These are phyloP conservation scores for Ustilago tritici DNA, from an alignment of 1,284 basidiomycete species.

Conservation along the genomic window DNA sequence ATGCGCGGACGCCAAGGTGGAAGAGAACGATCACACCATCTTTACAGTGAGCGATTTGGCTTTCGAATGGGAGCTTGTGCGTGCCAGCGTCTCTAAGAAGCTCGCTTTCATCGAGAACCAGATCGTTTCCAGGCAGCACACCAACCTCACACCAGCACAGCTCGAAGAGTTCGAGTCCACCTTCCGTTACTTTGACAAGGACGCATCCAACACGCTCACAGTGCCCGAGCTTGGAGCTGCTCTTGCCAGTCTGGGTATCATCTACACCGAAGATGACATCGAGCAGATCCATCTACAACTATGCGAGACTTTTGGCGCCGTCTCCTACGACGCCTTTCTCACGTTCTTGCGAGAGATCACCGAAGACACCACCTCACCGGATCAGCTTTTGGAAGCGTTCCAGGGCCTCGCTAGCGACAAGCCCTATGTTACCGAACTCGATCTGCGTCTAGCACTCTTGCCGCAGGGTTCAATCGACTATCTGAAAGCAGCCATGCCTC, in stretches of 20 bases:
- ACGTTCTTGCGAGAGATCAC: conserved; percentile 88
- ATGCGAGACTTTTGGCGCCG: conserved; percentile 84
- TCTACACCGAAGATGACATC: conserved; percentile 89
- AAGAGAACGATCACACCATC: conserved; percentile 96
- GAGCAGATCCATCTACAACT: conserved; percentile 86
- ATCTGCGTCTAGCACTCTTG: conserved; percentile 87
- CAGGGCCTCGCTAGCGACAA: conserved; percentile 90
- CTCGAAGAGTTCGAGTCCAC: conserved; percentile 97
- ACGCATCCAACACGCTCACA: conserved; percentile 87
- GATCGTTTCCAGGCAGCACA: conserved; percentile 90
- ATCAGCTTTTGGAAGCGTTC: conserved; percentile 93
- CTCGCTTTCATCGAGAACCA: conserved; percentile 96
- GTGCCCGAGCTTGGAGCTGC: conserved; percentile 90
- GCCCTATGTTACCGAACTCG: conserved; percentile 93
- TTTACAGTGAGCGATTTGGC: conserved; percentile 89
- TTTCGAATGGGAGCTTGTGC: conserved; percentile 87
- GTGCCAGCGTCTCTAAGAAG: conserved; percentile 86
- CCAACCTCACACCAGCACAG: conserved; percentile 92
- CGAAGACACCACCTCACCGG: conserved; percentile 92
- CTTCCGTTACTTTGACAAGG: conserved; percentile 96
- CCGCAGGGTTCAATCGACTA: conserved; percentile 84
- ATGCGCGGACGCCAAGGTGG: conserved; percentile 89
- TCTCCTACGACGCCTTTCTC: conserved; percentile 94
- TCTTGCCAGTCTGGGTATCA: conserved; percentile 91
- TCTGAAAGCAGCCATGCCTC: conserved; percentile 71